A percentile compares a stretch with the other conserved stretches of the same genome.
These are phyloP conservation scores for Yamadazyma spencermartinsiae DNA, from an alignment of 1,139 yeast genomes.

Conservation along the genomic window DNA sequence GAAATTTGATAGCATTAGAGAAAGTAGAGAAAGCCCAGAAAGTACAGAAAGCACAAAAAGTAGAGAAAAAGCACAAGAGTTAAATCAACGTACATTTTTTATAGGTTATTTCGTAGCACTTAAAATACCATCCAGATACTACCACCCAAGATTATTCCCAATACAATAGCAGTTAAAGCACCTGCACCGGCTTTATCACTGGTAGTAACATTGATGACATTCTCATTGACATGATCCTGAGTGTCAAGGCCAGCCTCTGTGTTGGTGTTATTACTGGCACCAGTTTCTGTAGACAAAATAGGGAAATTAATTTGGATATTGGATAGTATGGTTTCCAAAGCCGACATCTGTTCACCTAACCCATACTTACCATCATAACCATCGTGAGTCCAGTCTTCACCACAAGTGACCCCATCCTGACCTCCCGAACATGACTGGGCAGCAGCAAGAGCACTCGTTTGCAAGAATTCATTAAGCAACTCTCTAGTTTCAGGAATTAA, in stretches of 20 bases:
- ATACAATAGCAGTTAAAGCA: constrained; percentile 43
- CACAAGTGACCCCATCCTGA: constrained; percentile 74
- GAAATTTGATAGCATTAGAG: too few relatives aligned
- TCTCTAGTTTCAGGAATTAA: constrained; percentile 54
- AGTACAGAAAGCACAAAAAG: too few relatives aligned
- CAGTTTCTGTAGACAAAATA: constrained; percentile 37
- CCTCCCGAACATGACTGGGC: constrained; percentile 76
- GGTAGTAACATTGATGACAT: constrained; percentile 29
- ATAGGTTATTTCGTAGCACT: neutral
- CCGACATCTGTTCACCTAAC: constrained; percentile 72
- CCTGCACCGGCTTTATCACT: constrained; percentile 53
- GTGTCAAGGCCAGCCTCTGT: constrained; percentile 47
- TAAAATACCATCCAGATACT: constrained; percentile 48
- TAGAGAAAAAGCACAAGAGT: too few relatives aligned
- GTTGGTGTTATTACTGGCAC: constrained; percentile 48
- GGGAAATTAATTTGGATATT: constrained; percentile 27
- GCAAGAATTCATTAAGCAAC: constrained; percentile 44
- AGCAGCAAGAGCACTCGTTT: constrained; percentile 61
- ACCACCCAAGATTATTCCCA: constrained; percentile 39
- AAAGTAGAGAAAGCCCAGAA: too few relatives aligned
- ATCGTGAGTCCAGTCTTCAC: constrained; percentile 56
- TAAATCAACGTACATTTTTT: neutral
- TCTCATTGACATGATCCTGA: constrained; percentile 26
- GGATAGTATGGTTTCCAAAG: constrained; percentile 62
- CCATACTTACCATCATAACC: constrained; percentile 71